Conservation (phyloP, 208 protist species). For the Acanthamoeba castellanii region DNA sequence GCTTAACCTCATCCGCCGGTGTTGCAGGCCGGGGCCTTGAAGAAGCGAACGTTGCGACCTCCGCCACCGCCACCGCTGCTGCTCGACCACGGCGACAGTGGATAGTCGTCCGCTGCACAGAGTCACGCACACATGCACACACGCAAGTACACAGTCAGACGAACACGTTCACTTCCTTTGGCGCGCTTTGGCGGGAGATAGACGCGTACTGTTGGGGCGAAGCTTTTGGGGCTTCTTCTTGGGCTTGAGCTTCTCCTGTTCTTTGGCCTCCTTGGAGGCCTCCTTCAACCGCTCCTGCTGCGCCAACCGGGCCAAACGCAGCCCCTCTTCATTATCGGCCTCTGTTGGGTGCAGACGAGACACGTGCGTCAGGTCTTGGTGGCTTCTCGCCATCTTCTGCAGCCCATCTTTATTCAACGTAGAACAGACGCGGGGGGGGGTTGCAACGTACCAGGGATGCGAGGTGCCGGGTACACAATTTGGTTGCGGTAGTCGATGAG, state of each 20-base stretch:
- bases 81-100: constrained; percentile 36
- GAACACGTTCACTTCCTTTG: not conserved
- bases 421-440: no score
- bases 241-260: not conserved
- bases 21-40: constrained; percentile 28
- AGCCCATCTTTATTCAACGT: no score
- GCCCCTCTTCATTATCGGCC: not conserved
- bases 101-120: not conserved
- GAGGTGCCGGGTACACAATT: not conserved
- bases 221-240: not conserved
- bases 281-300: constrained; percentile 40
- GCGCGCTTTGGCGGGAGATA: not conserved
- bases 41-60: constrained; percentile 24
- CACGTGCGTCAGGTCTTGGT: no score
- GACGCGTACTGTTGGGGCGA: not conserved
- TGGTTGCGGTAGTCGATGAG: not conserved
- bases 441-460: not conserved
- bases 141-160: not conserved
- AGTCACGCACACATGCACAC: not conserved
- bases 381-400: no score
- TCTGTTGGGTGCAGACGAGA: not conserved
- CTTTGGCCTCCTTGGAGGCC: constrained; percentile 14
- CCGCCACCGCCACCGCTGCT: constrained; percentile 12
- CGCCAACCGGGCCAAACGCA: constrained; percentile 14
- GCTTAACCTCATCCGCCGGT: constrained; percentile 53